Evolutionary conservation across 176 grass and related monocot genomes (phyloP).

Genomic region (Themeda triandra): DNA sequence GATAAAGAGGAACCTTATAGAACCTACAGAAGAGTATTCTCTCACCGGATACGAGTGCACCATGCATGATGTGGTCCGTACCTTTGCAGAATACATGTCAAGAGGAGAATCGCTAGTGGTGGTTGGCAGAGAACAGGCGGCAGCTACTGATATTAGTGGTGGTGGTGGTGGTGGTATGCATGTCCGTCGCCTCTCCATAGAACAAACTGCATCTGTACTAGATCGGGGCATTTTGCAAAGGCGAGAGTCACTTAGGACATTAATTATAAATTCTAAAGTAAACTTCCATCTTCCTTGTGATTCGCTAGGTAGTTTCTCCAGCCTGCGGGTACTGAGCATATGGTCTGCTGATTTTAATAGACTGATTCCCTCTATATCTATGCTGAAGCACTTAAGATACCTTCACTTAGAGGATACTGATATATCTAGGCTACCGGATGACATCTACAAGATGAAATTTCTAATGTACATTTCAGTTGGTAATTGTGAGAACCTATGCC

Average conservation of each 20-base stretch:
- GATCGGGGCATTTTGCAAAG: background rate
- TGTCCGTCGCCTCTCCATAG: background rate
- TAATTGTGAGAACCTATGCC: background rate
- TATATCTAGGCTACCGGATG: slow-evolving; percentile 7
- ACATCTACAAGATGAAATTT: background rate
- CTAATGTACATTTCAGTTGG: background rate
- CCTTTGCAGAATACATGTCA: slow-evolving; percentile 1
- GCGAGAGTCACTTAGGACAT: background rate
- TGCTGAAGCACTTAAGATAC: slow-evolving; percentile 24
- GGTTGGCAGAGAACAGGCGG: background rate
- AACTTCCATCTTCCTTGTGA: background rate
- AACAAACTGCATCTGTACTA: background rate
- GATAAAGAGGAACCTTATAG: slow-evolving; percentile 16
- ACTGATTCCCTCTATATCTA: background rate
- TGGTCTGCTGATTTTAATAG: fast-evolving
- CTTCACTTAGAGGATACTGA: background rate
- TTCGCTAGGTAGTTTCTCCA: background rate
- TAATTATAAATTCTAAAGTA: background rate
- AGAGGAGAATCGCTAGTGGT: background rate
- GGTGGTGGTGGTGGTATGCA: background rate
- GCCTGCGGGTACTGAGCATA: background rate
- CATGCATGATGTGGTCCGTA: background rate
- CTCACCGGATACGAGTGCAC: background rate
- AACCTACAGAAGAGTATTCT: background rate
- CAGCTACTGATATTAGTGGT: no score